phyloP scores from a whole-genome alignment of 2,329 filamentous ascomycete species.

The Calonectria fujianensis region DNA sequence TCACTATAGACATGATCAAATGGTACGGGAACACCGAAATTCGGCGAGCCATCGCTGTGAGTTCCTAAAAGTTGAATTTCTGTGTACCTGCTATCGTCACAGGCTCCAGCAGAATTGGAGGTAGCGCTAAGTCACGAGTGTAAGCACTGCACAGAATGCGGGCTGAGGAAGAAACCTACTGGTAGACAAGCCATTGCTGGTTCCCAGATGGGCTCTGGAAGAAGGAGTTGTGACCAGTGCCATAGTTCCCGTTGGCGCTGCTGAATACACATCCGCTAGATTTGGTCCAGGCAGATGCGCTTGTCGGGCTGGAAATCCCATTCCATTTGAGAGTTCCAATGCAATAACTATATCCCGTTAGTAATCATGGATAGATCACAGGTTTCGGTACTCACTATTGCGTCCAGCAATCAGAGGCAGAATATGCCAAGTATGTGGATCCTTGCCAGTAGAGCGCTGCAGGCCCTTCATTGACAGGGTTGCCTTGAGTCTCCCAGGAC shows the following conservation, averaged over 20 bases:
- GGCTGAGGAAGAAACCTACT: background rate
- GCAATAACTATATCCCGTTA: background rate
- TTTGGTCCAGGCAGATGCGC: slow-evolving; percentile 14
- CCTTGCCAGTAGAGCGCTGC: slow-evolving; percentile 25
- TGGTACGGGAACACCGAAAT: background rate
- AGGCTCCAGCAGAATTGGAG: slow-evolving; percentile 2
- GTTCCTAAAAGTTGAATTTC: slow-evolving; percentile 19
- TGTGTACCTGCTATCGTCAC: slow-evolving; percentile 6
- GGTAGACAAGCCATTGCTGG: slow-evolving; percentile 17
- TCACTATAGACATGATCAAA: background rate
- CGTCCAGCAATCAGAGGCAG: slow-evolving; percentile 22
- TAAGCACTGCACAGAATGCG: background rate
- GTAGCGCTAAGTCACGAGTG: background rate
- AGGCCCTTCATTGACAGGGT: slow-evolving; percentile 23
- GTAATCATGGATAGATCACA: fast-evolving
- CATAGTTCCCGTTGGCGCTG: slow-evolving; percentile 13
- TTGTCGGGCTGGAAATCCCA: background rate
- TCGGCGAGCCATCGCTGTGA: slow-evolving; percentile 20
- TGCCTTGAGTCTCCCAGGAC: slow-evolving; percentile 16
- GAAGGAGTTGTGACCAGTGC: slow-evolving; percentile 17
- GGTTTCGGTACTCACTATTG: background rate
- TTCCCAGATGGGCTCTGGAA: slow-evolving; percentile 24
- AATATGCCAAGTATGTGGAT: slow-evolving; percentile 7
- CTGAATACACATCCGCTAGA: slow-evolving; percentile 10
- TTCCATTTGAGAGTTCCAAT: slow-evolving; percentile 26